phyloP scores from a whole-genome alignment of 371 early-diverging fungal genomes.

The Mortierella sp. region DNA sequence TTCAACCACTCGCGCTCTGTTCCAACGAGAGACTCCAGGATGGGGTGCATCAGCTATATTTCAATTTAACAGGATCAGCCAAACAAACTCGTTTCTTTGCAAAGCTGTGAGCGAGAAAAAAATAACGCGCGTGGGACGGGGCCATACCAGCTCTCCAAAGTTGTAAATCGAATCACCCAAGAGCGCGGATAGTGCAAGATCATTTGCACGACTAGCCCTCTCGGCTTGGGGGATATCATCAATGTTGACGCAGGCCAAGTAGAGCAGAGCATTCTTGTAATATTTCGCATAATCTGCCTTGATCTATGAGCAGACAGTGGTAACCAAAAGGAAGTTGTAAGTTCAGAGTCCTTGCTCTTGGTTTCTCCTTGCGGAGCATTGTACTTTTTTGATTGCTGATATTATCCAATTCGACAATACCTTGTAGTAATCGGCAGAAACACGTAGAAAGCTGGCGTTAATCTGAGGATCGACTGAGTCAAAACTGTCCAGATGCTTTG shows the following conservation, averaged over 20 bases:
- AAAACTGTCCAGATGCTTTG: constrained; percentile 84
- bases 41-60: constrained; percentile 92
- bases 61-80: too few species aligned
- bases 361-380: too few species aligned
- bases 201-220: constrained; percentile 88
- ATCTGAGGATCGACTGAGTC: constrained; percentile 89
- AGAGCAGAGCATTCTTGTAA: constrained; percentile 94
- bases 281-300: constrained; percentile 93
- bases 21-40: constrained; percentile 83
- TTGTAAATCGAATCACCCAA: constrained; percentile 97
- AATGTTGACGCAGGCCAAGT: constrained; percentile 89
- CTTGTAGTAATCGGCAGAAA: constrained; percentile 96
- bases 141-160: constrained; percentile 95
- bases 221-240: constrained; percentile 82
- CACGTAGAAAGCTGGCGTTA: constrained; percentile 94
- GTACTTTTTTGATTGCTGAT: too few species aligned
- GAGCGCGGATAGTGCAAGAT: constrained; percentile 91
- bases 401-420: constrained; percentile 44
- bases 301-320: constrained; percentile 59
- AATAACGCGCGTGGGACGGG: too few species aligned
- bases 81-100: too few species aligned
- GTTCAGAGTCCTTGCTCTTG: too few species aligned
- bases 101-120: too few species aligned
- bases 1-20: constrained; percentile 91
- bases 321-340: too few species aligned